phyloP scores from a whole-genome alignment of 2,329 filamentous ascomycete species.

The Penicillium verrucosum region DNA sequence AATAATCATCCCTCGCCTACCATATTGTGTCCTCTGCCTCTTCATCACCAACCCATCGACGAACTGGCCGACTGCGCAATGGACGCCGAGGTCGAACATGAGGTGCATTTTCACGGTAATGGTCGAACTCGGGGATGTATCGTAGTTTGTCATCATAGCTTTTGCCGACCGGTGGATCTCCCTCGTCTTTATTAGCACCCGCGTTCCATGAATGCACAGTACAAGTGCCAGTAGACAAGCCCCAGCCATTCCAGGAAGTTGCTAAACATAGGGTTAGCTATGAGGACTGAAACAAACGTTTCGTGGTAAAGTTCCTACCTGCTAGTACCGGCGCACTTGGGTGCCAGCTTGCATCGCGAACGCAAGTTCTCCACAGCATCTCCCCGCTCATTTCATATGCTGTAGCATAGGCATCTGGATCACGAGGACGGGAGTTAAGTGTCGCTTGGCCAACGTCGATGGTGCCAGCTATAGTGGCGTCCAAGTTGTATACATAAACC shows the following conservation, averaged over 20 bases:
- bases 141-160: constrained; percentile 61
- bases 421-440: constrained; percentile 56
- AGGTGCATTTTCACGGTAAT: constrained; percentile 22
- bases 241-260: constrained; percentile 78
- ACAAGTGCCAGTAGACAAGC: constrained; percentile 69
- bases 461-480: constrained; percentile 74
- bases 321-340: constrained; percentile 77
- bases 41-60: constrained; percentile 11
- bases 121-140: constrained; percentile 46
- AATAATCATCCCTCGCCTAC: not conserved
- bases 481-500: constrained; percentile 89
- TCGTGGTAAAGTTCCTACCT: constrained; percentile 41
- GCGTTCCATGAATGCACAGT: constrained; percentile 77
- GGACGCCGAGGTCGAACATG: constrained; percentile 11
- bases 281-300: not conserved
- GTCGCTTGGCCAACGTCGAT: constrained; percentile 77
- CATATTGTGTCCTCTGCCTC: constrained; percentile 14
- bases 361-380: constrained; percentile 68
- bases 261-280: constrained; percentile 48
- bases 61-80: constrained; percentile 24
- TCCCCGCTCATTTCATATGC: constrained; percentile 57
- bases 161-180: constrained; percentile 55
- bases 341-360: constrained; percentile 89
- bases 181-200: constrained; percentile 60
- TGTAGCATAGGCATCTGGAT: constrained; percentile 52